Percentiles rank a stretch among this genome's conserved stretches.
phyloP scores from a whole-genome alignment of 2,329 filamentous ascomycete genomes.

The Chalaropsis ovoidea region DNA sequence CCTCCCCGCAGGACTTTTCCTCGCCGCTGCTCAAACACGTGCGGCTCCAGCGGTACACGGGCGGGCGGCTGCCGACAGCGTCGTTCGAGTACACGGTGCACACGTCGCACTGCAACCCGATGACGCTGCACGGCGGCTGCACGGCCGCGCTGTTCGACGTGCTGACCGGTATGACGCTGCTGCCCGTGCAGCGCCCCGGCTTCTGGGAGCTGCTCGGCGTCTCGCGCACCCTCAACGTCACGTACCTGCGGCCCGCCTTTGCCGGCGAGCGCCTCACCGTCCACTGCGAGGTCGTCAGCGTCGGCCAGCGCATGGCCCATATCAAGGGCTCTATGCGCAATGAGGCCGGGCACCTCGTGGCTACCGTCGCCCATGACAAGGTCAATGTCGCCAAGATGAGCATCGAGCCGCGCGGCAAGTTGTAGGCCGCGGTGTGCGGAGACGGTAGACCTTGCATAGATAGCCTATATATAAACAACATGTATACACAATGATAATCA shows the following conservation, averaged over 20 bases:
- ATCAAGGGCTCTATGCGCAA: conserved; percentile 47
- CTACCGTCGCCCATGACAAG: conserved; percentile 55
- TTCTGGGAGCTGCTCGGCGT: conserved; percentile 52
- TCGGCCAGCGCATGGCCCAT: conserved; percentile 45
- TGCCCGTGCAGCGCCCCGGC: conserved; percentile 47
- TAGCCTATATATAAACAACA: too few relatives aligned
- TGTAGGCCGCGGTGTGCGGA: not conserved
- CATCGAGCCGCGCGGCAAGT: not conserved
- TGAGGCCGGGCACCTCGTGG: conserved; percentile 44
- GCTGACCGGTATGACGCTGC: conserved; percentile 50
- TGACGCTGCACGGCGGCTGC: conserved; percentile 53
- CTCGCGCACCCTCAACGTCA: conserved; percentile 54
- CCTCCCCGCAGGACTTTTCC: conserved; percentile 38
- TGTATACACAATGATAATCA: too few relatives aligned
- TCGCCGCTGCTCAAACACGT: conserved; percentile 36
- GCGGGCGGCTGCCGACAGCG: conserved; percentile 34
- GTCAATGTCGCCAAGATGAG: conserved; percentile 38
- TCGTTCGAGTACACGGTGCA: conserved; percentile 43
- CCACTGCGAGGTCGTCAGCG: conserved; percentile 48
- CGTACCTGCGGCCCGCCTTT: conserved; percentile 54
- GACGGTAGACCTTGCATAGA: not conserved
- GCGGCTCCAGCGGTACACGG: conserved; percentile 33
- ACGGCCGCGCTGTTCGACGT: conserved; percentile 58
- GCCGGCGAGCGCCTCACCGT: conserved; percentile 43
- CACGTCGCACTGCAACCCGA: conserved; percentile 43